Evolutionary conservation across 192 early-diverging fungal species (phyloP), one percentile per base, ranked within the genome.

Genomic region (Coemansia reversa): DNA sequence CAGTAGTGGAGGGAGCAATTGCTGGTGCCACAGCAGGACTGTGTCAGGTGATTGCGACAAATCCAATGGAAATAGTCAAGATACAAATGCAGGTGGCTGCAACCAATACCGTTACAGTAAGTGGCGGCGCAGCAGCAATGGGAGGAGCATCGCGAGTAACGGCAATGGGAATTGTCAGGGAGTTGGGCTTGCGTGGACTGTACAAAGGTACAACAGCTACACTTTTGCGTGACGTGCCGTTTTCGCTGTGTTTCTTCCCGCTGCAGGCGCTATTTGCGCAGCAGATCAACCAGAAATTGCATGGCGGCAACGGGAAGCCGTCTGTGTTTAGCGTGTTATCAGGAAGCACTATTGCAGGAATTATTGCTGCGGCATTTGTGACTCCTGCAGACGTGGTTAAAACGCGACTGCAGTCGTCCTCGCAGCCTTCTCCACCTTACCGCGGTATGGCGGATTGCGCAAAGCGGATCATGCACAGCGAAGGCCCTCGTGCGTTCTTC

Each of bases 21-120:
- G 95, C 95, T 24, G 95, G 97, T 58, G 93, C 85, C n/a, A 90
- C 95, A 66, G 95, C 94, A 0, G 97, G 94, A 39, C 87, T 91
- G 45, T 93, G 92, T 54, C 93, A 93, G 35, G 94, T 94, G 22
- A 79, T 95, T 60, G 84, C 96, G 33, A 96, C 94, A 72, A 91
- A 92, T 48, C 96, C 96, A 24, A 92, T 90, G 80, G 96, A 97
- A 73, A 90, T 94, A 28, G 86, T 98, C 79, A 98, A 97, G 85
- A 92, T 95, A n/a, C 78, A 93, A 58, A 76, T 98, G 75, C 97
- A 98, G 73, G 90, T 91, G 7, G 72, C 84, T 28, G 86, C 86
- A 11, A 75, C 60, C 70, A 22, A 71, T 55, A n/a, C 82, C 8
- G 83, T 77, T 16, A 24, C 56, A 18, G 56, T 60, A 5, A 24